Percentiles rank a stretch among this genome's conserved stretches.
Conservation (phyloP, 352 stramenopile genomes). For the Phytophthora melonis region DNA sequence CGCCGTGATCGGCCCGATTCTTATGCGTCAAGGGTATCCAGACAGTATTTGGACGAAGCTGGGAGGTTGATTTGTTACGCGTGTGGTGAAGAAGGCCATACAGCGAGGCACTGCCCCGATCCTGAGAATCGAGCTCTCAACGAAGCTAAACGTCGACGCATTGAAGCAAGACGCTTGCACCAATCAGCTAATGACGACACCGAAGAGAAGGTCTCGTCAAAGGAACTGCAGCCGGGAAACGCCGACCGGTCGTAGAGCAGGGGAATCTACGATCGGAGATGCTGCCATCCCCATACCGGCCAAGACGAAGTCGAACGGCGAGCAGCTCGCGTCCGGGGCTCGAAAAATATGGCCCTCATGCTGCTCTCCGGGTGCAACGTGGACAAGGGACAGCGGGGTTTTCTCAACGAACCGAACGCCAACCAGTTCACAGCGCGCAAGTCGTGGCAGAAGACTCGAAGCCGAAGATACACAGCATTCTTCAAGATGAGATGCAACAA, state of each 20-base stretch:
- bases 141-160: not conserved
- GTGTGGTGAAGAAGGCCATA: not conserved
- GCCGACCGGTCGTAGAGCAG: not conserved
- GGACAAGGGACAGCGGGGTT: not conserved
- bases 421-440: too few relatives aligned
- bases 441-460: too few relatives aligned
- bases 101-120: not conserved
- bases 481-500: not conserved
- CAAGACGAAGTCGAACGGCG: not conserved
- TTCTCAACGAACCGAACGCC: too few relatives aligned
- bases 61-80: not conserved
- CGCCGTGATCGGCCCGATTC: not conserved
- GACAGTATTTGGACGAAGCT: not conserved
- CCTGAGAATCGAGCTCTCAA: not conserved
- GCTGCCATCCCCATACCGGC: not conserved
- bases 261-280: not conserved
- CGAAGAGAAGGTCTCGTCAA: not conserved
- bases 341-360: not conserved
- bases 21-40: not conserved
- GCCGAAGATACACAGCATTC: not conserved
- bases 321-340: not conserved
- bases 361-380: not conserved
- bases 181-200: not conserved
- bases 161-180: not conserved
- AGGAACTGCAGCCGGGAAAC: not conserved